phyloP scores from a whole-genome alignment of 1,284 basidiomycete genomes.

The Tremellales sp. region DNA sequence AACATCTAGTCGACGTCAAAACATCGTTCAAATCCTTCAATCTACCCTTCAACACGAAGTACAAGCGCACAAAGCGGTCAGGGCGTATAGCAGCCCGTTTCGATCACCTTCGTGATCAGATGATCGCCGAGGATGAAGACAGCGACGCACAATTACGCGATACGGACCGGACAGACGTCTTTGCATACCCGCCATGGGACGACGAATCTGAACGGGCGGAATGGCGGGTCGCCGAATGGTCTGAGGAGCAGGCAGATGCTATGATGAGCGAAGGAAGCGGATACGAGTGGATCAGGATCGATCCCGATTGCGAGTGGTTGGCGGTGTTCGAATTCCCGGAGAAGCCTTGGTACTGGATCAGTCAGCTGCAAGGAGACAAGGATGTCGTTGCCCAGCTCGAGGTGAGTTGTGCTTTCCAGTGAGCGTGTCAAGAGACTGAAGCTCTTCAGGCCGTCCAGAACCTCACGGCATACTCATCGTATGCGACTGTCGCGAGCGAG shows the following conservation, averaged over 20 bases:
- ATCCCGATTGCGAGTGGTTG: conserved; percentile 99
- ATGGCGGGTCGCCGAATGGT: conserved; percentile 98
- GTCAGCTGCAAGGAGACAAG: conserved; percentile 89
- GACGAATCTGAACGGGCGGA: conserved; percentile 77
- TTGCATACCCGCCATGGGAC: conserved; percentile 95
- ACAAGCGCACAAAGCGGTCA: conserved; percentile 83
- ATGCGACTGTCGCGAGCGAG: conserved; percentile 79
- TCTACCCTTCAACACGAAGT: conserved; percentile 99
- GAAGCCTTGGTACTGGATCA: conserved; percentile 98
- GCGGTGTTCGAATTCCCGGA: conserved; percentile 87
- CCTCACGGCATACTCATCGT: conserved; percentile 70
- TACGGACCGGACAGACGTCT: conserved; percentile 72
- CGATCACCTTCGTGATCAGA: conserved; percentile 75
- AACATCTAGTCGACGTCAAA: conserved; percentile 93
- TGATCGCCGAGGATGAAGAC: conserved; percentile 83
- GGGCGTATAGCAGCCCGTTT: conserved; percentile 73
- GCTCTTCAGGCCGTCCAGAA: conserved; percentile 74
- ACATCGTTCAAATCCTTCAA: conserved; percentile 84
- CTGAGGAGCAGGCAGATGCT: conserved; percentile 86
- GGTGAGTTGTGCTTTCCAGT: too few species aligned
- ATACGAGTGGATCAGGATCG: conserved; percentile 99
- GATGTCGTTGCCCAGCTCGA: conserved; percentile 98
- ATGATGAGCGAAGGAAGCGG: conserved; percentile 80
- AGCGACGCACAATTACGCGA: conserved; percentile 77
- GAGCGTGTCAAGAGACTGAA: neutral